Evolutionary conservation across 495 filamentous ascomycete species (phyloP), one percentile per base, ranked within the genome.

Genomic region (Margaritispora aquatica): DNA sequence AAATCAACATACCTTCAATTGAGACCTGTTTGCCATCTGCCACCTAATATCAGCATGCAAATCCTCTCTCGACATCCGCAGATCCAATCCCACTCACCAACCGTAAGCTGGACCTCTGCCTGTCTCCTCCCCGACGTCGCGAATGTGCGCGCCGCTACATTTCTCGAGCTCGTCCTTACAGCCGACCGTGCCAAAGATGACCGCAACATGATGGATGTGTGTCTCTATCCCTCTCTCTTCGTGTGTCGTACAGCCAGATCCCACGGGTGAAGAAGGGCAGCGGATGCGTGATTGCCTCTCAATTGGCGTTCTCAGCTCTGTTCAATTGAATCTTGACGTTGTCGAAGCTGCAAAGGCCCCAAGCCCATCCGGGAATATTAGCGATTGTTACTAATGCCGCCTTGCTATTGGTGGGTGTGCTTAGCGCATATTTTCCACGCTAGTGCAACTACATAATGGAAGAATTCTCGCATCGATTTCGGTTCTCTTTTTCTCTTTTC

Each of bases 11-110:
- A 96, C 91, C 91, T 88, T 96, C 90, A 63, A 96, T 90, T 46
- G 90, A 95, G 22, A 96, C 86, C 75, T 95, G 92, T 79, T 94
- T 96, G 70, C 90, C 92, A 83, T 95, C 90, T 92, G 68, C n/a
- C n/a, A n/a, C 70, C 10, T 22, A 51, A 56, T n/a, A 34, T 68
- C 59, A 68, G 66, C 54, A 20, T 49, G 48, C 22, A 51, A 15
- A 20, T n/a, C n/a, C n/a, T 47, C 13, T 36, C 9, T 29, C 23
- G n/a, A 53, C n/a, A 51, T 41, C 24, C n/a, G 49, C 20, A 34
- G 36, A 31, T 34, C 27, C 57, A 64, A 61, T 60, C 56, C 51
- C 55, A 70, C 87, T 67, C 77, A 94, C 90, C 91, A 78, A 96
- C 85, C 64, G 92, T 96, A 68, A 96, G 85, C 83, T 96, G 89